Evolutionary conservation across 73 alveolate genomes (phyloP).

Genomic region (Paramecium sexaurelia): DNA sequence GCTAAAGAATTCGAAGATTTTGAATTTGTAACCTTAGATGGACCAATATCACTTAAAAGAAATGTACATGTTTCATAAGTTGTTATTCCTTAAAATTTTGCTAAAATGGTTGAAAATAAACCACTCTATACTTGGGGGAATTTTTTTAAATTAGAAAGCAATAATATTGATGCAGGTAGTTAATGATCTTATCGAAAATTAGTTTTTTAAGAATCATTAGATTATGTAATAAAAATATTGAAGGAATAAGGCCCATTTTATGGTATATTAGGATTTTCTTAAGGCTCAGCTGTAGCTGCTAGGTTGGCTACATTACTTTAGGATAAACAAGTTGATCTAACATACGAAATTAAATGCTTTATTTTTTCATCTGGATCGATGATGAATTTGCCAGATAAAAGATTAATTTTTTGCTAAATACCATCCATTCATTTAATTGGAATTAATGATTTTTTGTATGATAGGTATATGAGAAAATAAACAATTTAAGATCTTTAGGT

Average conservation of each 20-base stretch:
- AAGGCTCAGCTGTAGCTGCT: slow-evolving; percentile 7
- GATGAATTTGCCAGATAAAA: not conserved
- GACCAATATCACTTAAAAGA: not conserved
- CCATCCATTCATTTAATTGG: slow-evolving; percentile 47
- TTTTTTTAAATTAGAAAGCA: not conserved
- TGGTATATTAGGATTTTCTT: slow-evolving; percentile 34
- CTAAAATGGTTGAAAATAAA: slow-evolving; percentile 16
- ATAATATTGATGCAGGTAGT: not conserved
- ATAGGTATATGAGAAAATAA: not conserved
- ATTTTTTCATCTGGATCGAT: slow-evolving; percentile 35
- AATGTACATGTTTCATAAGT: slow-evolving; percentile 16
- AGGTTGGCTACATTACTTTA: not conserved
- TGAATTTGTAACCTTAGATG: slow-evolving; percentile 27
- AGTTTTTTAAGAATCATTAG: not conserved
- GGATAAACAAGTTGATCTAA: not conserved
- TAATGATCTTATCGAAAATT: not conserved
- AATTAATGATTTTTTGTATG: slow-evolving; percentile 28
- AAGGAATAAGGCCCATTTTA: slow-evolving; percentile 50
- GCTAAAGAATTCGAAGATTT: not conserved
- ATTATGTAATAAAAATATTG: not conserved
- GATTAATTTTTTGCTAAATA: not conserved
- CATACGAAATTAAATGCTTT: not conserved
- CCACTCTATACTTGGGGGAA: slow-evolving; percentile 16
- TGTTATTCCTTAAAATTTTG: not conserved
- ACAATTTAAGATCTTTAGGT: slow-evolving; percentile 1